Evolutionary conservation across 495 filamentous ascomycete species (phyloP), one percentile per base, ranked within the genome.

Genomic region (Lasiosphaeris hirsuta): DNA sequence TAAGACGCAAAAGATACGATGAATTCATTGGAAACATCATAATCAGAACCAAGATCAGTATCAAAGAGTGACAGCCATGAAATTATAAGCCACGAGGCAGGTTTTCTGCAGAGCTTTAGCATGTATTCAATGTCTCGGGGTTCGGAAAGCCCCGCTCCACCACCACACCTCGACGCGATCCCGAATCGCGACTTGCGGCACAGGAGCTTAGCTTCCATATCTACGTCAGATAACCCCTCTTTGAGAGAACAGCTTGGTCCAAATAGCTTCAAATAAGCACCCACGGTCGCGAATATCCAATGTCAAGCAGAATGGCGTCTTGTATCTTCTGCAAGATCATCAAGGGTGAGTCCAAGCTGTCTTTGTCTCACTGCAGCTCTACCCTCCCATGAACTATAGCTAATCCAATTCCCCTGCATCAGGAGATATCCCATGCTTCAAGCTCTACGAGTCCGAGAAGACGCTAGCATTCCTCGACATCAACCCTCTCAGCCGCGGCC

Each of bases 291-390:
- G 3, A 50, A 45, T 36, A 23, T 7, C 18, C 49, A 54, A 67
- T 72, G 70, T 54, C 64, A 34, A 68, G 61, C 61, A 72, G 63
- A 44, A 71, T 71, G 68, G 68, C 70, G 17, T 82, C 89, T 43
- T 98, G 94, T 66, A 92, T 97, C 71, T 98, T 98, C 79, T 98
- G 94, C 83, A 96, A 89, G 69, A 97, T 98, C 70, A 88, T 98
- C 75, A 96, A 95, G 80, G 94, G 92, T 87, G 75, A 57, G 72
- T 61, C 23, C 23, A 30, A 30, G 5, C 5, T 30, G 23, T 30
- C n/a, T 30, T 30, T 30, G 23, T 39, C 14, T 37, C 41, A 39
- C 40, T 35, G 49, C 41, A 40, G 13, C 56, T 38, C 15, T 10
- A 42, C 33, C 23, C 13, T 18, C 41, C 47, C 54, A 46, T 59